Base-by-base conservation (phyloP, 2,329 filamentous ascomycete genomes). In the Bipolaris victoriae region DNA sequence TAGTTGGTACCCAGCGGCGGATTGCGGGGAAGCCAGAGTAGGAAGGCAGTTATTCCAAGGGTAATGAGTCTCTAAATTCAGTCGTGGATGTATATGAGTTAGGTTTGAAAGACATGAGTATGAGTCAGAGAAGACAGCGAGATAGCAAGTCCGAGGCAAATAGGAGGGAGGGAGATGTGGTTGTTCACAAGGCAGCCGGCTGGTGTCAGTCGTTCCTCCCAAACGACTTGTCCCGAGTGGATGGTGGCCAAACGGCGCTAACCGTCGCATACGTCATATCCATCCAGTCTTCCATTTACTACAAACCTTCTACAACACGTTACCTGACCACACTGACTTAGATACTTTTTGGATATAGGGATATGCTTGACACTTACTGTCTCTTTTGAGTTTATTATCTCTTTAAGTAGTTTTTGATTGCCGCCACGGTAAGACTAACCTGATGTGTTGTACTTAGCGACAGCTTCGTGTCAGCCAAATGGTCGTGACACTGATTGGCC, bases 51-150 rank as follows among this genome's bases (percentile, higher is more conserved):
- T 75, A 75, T 71, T 74, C 69, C 57, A 74, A 60, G 53, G 72
- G 72, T 37, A 74, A 64, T 11, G 68, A 64, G 52, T 73, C 68
- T 60, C 56, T 66, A 54, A 68, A 73, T 47, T 70, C 65, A 54
- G 67, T 68, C 15, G 67, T 70, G 29, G 56, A 61, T 57, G 53
- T 60, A 62, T 67, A 64, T 53, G 66, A 57, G 52, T 60, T 59
- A 60, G 57, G 64, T 69, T 63, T 66, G 61, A 69, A 61, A 69
- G 71, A 76, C 73, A 76, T 76, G 72, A 54, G 55, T 58, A 47
- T 55, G 55, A 72, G 67, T 74, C 67, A 69, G 58, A 69, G 65
- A 52, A 54, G 57, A 52, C 53, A 57, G 56, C 53, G 41, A 61
- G 26, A 33, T 59, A 20, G 41, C 22, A 31, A 37, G 31, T 39